A percentile compares a stretch with the other conserved stretches of the same genome.
Conservation (phyloP, 2,329 filamentous ascomycete genomes). For the Colletotrichum musicola region DNA sequence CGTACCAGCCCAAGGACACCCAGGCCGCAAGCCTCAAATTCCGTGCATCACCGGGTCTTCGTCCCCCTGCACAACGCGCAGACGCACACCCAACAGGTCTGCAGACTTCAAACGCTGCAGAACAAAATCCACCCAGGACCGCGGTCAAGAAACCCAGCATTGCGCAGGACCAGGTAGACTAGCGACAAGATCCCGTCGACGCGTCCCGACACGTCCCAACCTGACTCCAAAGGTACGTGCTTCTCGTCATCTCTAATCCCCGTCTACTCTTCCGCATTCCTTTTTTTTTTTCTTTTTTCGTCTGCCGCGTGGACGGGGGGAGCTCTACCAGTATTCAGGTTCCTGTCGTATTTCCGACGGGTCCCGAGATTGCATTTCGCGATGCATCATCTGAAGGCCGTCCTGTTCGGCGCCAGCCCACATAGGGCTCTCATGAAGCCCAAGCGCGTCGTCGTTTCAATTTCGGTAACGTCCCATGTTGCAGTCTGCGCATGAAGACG, state of each 20-base stretch:
- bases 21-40: constrained; percentile 28
- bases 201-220: constrained; percentile 17
- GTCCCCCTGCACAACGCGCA: constrained; percentile 25
- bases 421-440: constrained; percentile 31
- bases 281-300: not conserved
- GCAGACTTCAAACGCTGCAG: constrained; percentile 28
- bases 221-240: constrained; percentile 24
- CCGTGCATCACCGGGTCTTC: constrained; percentile 27
- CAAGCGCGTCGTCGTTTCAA: constrained; percentile 38
- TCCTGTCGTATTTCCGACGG: constrained; percentile 33
- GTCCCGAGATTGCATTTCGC: constrained; percentile 37
- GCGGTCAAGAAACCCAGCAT: constrained; percentile 17
- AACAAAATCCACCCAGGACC: constrained; percentile 22
- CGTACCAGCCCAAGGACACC: constrained; percentile 12
- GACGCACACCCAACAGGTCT: not conserved
- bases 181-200: constrained; percentile 1
- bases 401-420: constrained; percentile 33
- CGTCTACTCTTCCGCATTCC: not conserved
- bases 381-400: constrained; percentile 39
- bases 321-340: not conserved
- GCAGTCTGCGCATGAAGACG: constrained; percentile 38
- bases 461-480: constrained; percentile 40
- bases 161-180: constrained; percentile 5
- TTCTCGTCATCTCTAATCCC: constrained; percentile 22
- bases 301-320: not conserved